These are phyloP conservation scores for Mycena sp. DNA, from an alignment of 1,284 basidiomycete genomes.

Conservation along the genomic window DNA sequence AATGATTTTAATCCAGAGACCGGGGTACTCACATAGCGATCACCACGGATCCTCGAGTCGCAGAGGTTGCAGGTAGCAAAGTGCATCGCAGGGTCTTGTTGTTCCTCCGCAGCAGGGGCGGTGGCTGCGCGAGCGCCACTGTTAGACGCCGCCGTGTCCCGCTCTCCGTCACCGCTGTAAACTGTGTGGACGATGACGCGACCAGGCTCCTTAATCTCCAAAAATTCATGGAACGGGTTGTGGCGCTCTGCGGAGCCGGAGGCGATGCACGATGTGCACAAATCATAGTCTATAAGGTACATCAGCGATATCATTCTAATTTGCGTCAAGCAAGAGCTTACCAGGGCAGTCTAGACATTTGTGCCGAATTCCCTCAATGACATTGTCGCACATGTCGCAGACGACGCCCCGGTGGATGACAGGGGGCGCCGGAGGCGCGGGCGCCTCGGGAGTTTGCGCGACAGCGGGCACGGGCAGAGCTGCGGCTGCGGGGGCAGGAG, in stretches of 20 bases:
- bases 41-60: constrained; percentile 72
- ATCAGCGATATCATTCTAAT: not conserved
- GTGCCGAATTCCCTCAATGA: constrained; percentile 69
- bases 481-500: constrained; percentile 15
- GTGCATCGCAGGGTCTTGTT: constrained; percentile 52
- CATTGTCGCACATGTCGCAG: constrained; percentile 67
- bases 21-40: constrained; percentile 67
- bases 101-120: constrained; percentile 27
- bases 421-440: constrained; percentile 18
- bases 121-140: constrained; percentile 12
- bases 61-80: constrained; percentile 79
- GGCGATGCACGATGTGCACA: constrained; percentile 67
- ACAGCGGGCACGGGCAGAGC: constrained; percentile 18
- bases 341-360: constrained; percentile 80
- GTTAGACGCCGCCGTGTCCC: constrained; percentile 24
- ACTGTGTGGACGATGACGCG: constrained; percentile 71
- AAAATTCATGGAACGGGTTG: constrained; percentile 73
- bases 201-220: constrained; percentile 71
- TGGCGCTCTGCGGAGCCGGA: constrained; percentile 56
- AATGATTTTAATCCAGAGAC: not conserved
- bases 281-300: constrained; percentile 66
- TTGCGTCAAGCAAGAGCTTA: constrained; percentile 40
- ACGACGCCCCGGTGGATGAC: constrained; percentile 54
- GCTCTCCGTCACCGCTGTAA: constrained; percentile 46
- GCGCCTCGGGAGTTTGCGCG: constrained; percentile 3